phyloP scores from a whole-genome alignment of 805 yeast genomes.

The Debaryomyces maramus region DNA sequence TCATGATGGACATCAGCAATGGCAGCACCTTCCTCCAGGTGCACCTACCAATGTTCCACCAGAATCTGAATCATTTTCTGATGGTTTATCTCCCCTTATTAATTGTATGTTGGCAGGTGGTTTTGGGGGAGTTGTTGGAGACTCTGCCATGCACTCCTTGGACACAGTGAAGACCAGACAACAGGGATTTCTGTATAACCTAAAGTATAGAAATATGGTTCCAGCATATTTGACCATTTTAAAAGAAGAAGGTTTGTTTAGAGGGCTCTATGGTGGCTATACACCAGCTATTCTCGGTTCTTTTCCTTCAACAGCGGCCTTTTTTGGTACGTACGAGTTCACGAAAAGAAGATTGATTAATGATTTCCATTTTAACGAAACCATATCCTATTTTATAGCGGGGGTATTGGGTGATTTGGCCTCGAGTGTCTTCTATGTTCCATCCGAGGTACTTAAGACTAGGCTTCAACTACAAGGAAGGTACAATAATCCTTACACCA shows the following conservation, averaged over 20 bases:
- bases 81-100: constrained; percentile 42
- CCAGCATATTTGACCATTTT: constrained; percentile 76
- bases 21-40: constrained; percentile 1
- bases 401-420: constrained; percentile 95
- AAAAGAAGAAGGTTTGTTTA: constrained; percentile 76
- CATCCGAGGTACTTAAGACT: constrained; percentile 92
- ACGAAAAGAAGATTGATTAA: constrained; percentile 70
- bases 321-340: constrained; percentile 86
- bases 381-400: constrained; percentile 74
- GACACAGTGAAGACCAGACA: constrained; percentile 97
- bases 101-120: constrained; percentile 87
- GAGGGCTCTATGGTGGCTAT: constrained; percentile 92
- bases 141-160: constrained; percentile 88
- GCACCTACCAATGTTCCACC: constrained; percentile 2
- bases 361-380: constrained; percentile 68
- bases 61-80: constrained; percentile 5
- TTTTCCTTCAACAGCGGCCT: constrained; percentile 91
- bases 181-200: constrained; percentile 79
- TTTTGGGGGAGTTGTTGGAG: constrained; percentile 92
- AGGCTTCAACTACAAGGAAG: constrained; percentile 91
- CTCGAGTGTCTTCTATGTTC: constrained; percentile 86
- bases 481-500: constrained; percentile 72
- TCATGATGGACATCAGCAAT: constrained; percentile 17
- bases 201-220: constrained; percentile 71
- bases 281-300: constrained; percentile 90